Evolutionary conservation across 352 stramenopile species (phyloP).

Genomic region (Phytophthora macrochlamydospora): DNA sequence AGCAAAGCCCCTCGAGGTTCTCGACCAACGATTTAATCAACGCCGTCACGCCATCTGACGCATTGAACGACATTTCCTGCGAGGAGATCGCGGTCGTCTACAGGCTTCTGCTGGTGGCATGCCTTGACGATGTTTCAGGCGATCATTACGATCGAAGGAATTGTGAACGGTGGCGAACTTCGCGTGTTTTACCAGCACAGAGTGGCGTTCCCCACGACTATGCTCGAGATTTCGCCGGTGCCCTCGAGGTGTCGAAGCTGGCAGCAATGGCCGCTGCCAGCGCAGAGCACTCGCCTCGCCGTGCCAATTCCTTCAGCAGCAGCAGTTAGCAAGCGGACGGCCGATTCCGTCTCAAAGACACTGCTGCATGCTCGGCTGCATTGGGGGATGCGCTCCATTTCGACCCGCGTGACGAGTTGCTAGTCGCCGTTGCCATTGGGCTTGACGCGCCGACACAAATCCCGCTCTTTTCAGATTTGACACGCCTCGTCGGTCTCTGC

Average conservation of each 20-base stretch:
- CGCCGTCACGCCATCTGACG: no score
- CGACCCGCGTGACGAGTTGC: constrained; percentile 5
- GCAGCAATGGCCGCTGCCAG: neutral
- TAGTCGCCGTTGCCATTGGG: constrained; percentile 16
- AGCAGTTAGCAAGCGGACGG: neutral
- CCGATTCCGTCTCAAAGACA: neutral
- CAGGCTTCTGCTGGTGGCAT: no score
- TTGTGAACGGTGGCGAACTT: no score
- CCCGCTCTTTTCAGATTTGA: constrained; percentile 28
- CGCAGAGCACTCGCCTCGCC: neutral
- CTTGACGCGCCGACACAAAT: neutral
- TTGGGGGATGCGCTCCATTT: no score
- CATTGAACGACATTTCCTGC: no score
- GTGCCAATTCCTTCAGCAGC: neutral
- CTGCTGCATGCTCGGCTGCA: neutral
- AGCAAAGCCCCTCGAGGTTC: no score
- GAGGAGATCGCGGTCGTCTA: no score
- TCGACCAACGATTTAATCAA: no score
- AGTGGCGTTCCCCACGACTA: no score
- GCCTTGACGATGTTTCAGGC: no score
- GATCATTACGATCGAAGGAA: no score
- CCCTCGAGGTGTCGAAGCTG: neutral
- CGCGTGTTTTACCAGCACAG: no score
- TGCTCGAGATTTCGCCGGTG: neutral
- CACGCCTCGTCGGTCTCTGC: neutral